Conservation (phyloP, 176 grass and related monocot species). For the Rhynchospora tenuis region DNA sequence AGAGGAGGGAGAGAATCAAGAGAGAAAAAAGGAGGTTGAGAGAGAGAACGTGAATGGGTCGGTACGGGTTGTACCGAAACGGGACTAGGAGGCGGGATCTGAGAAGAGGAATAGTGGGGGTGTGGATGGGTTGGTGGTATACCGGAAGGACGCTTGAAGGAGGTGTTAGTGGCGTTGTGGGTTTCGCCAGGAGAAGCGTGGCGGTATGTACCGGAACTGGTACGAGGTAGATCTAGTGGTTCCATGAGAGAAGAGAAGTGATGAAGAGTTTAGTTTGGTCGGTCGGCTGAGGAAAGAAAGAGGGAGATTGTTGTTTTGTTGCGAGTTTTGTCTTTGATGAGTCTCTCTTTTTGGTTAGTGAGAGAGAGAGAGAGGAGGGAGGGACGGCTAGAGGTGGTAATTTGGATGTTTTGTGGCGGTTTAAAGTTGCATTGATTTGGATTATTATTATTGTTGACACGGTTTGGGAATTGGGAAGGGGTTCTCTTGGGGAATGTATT, state of each 20-base stretch:
- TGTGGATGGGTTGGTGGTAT: slow-evolving; percentile 26
- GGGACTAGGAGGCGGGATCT: slow-evolving; percentile 40
- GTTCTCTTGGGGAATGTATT: not conserved
- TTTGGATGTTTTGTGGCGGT: slow-evolving; percentile 4
- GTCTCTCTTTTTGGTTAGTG: not conserved
- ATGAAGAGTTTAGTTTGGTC: not conserved
- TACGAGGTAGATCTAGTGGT: slow-evolving; percentile 8
- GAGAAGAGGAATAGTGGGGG: slow-evolving; percentile 33
- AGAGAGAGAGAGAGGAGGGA: slow-evolving; percentile 9
- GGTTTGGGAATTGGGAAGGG: not conserved
- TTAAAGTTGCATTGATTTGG: not conserved
- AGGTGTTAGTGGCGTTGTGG: not conserved
- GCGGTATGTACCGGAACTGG: not conserved
- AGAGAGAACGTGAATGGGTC: slow-evolving; percentile 64
- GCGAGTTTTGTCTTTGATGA: not conserved
- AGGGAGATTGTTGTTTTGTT: slow-evolving; percentile 13
- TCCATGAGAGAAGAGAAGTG: slow-evolving; percentile 8
- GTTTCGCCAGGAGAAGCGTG: not conserved
- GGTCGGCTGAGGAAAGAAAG: slow-evolving; percentile 10
- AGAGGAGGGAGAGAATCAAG: slow-evolving; percentile 58
- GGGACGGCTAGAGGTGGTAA: not conserved
- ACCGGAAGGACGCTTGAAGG: slow-evolving; percentile 23
- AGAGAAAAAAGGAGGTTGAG: slow-evolving; percentile 69
- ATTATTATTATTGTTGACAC: not conserved
- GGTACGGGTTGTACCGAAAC: not conserved